Base-by-base conservation (phyloP, 257 asterid species). In the Gardenia jasminoides region DNA sequence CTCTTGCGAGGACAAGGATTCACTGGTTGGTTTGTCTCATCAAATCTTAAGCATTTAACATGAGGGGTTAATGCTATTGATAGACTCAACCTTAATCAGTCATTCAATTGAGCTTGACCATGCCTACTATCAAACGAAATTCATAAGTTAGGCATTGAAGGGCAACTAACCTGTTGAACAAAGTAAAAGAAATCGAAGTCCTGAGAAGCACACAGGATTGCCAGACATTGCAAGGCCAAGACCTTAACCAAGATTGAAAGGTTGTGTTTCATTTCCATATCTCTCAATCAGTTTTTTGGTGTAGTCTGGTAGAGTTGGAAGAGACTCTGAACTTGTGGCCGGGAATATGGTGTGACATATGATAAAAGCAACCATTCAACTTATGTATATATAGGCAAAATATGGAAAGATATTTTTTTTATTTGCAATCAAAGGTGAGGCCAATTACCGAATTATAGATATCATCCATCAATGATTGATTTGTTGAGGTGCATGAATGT, bases 181-280 rank as follows among this genome's bases (percentile, higher is more conserved):
- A 93, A 89, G 84, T 91, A 91, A 90, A 88, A 91, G 88, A 93
- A 92, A 80, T 91, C 96, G 30, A 91, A 92, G 77, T 84, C 90
- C 65, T 86, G 88, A 20, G 88, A 86, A 39, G 84, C 80, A 78
- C 86, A 82, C 50, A 79, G 43, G 61, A 83, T 39, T 7, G 83
- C 72, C 0, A 81, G 72, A 56, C 81, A 87, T 44, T 76, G 86
- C 12, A 87, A 73, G 24, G 85, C 78, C 69, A 87, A 52, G 19
- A 92, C 69, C 43, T 72, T 78, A 81, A 86, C 26, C 75, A 83
- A 15, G 50, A 65, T 4, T 41, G 79, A 72, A 41, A 47, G 24
- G 22, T 72, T 70, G 9, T 5, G 39, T 36, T 72, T 72, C 84
- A 81, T 76, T 70, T 65, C 65, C 74, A 47, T 65, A 13, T 56